Conservation (phyloP, 2,329 filamentous ascomycete species). For the Penicillium sp. region DNA sequence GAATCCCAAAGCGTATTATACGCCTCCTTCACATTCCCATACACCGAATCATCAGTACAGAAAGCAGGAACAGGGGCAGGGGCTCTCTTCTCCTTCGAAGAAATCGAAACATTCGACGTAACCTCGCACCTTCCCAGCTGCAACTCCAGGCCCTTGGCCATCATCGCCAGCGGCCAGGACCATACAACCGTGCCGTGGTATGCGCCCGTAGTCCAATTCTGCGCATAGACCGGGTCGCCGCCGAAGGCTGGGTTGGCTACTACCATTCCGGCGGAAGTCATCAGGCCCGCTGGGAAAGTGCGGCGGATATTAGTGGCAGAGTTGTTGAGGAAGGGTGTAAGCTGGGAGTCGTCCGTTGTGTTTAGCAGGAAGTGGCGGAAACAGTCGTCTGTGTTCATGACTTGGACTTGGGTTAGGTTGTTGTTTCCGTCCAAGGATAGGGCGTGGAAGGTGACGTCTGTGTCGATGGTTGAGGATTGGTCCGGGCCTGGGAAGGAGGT, state of each 20-base stretch:
- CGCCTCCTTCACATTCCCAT: slow-evolving; percentile 48
- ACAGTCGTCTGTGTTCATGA: slow-evolving; percentile 65
- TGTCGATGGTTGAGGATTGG: slow-evolving; percentile 43
- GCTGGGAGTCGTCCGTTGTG: slow-evolving; percentile 56
- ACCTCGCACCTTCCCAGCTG: slow-evolving; percentile 55
- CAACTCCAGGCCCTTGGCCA: slow-evolving; percentile 58
- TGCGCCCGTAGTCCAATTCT: slow-evolving; percentile 56
- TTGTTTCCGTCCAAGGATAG: slow-evolving; percentile 56
- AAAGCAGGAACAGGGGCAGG: slow-evolving; percentile 41
- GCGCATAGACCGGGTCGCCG: slow-evolving; percentile 46
- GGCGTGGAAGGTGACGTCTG: slow-evolving; percentile 54
- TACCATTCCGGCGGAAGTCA: slow-evolving; percentile 56
- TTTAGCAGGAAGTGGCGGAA: slow-evolving; percentile 65
- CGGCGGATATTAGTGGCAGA: slow-evolving; percentile 57
- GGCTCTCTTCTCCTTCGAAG: background rate
- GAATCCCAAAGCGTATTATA: slow-evolving; percentile 62
- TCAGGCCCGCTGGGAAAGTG: slow-evolving; percentile 60
- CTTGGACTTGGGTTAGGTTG: slow-evolving; percentile 50
- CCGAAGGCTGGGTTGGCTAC: slow-evolving; percentile 63
- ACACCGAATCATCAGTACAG: slow-evolving; percentile 48
- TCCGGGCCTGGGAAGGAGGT: slow-evolving; percentile 48
- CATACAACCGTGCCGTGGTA: slow-evolving; percentile 66
- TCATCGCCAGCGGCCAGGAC: slow-evolving; percentile 65
- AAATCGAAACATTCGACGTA: slow-evolving; percentile 5
- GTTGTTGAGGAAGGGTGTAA: slow-evolving; percentile 57